A percentile compares a stretch with the other conserved stretches of the same genome.
These are phyloP conservation scores for Talaromyces atroroseus DNA, from an alignment of 2,329 filamentous ascomycete genomes.

Conservation along the genomic window DNA sequence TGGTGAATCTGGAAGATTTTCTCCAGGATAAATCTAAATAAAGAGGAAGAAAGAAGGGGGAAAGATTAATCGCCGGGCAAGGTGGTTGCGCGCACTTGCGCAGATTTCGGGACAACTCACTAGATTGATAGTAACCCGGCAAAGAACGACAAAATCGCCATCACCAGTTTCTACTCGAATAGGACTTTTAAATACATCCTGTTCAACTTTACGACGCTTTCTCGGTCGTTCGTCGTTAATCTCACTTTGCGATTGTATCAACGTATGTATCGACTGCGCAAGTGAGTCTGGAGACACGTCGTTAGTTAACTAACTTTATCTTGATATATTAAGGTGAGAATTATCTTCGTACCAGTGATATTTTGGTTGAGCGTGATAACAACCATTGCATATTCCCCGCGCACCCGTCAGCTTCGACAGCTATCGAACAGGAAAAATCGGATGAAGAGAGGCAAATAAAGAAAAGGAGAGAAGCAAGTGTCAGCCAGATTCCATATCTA, in stretches of 20 bases:
- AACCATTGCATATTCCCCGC: neutral
- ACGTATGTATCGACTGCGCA: slow-evolving; percentile 7
- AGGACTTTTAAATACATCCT: neutral
- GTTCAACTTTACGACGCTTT: slow-evolving; percentile 29
- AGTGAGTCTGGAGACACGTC: slow-evolving; percentile 3
- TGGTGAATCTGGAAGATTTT: neutral
- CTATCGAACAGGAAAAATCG: neutral
- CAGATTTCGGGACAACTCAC: slow-evolving; percentile 3
- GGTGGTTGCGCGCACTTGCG: neutral
- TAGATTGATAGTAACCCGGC: slow-evolving; percentile 10
- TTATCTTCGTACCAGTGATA: slow-evolving; percentile 7
- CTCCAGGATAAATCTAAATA: neutral
- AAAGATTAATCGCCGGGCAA: neutral
- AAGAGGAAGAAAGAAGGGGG: neutral
- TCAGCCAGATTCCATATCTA: neutral
- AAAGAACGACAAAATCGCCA: slow-evolving; percentile 29
- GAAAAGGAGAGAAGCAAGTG: neutral
- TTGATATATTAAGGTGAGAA: neutral
- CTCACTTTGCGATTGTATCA: slow-evolving; percentile 1
- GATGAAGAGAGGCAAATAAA: slow-evolving; percentile 12
- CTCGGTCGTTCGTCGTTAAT: slow-evolving; percentile 15
- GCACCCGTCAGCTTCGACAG: neutral
- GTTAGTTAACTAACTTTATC: neutral
- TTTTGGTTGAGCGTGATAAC: slow-evolving; percentile 1
- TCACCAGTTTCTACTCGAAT: slow-evolving; percentile 13